phyloP scores from a whole-genome alignment of 1,284 basidiomycete species.

The Waitea zeae region DNA sequence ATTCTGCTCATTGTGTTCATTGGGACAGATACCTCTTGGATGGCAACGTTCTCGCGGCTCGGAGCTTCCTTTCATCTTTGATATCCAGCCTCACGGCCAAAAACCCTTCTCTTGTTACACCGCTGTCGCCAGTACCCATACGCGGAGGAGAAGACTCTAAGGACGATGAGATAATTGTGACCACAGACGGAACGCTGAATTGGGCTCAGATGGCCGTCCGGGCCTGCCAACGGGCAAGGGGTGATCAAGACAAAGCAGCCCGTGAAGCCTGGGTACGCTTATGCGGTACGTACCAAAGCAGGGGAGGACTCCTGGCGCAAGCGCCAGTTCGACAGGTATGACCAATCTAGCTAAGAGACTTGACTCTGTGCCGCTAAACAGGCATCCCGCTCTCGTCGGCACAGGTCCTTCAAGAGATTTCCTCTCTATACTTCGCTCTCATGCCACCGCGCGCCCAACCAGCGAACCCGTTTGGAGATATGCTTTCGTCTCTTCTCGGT shows the following conservation, averaged over 20 bases:
- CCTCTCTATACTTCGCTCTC: conserved; percentile 67
- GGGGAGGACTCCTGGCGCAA: conserved; percentile 38
- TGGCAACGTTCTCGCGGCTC: conserved; percentile 75
- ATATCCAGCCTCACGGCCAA: no score
- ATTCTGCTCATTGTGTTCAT: conserved; percentile 3
- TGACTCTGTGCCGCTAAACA: conserved; percentile 1
- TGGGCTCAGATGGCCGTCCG: conserved; percentile 77
- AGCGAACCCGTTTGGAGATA: conserved; percentile 67
- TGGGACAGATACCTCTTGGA: conserved; percentile 60
- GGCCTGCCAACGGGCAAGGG: conserved; percentile 70
- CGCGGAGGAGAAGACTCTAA: no score
- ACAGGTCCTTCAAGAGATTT: conserved; percentile 30
- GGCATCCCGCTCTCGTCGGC: conserved; percentile 3
- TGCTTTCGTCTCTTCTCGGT: conserved; percentile 70
- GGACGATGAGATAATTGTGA: conserved; percentile 60
- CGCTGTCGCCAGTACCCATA: no score
- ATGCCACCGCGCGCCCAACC: conserved; percentile 50
- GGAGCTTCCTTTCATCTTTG: conserved; percentile 76
- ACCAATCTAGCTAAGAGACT: conserved; percentile 6
- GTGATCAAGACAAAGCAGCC: conserved; percentile 50
- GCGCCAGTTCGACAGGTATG: conserved; percentile 63
- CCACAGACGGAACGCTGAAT: conserved; percentile 60
- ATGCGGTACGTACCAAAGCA: conserved; percentile 65
- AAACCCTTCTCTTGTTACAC: no score
- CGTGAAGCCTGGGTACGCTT: conserved; percentile 72